Conservation (phyloP, 2,329 filamentous ascomycete genomes). For the Acephala macrosclerotiorum region DNA sequence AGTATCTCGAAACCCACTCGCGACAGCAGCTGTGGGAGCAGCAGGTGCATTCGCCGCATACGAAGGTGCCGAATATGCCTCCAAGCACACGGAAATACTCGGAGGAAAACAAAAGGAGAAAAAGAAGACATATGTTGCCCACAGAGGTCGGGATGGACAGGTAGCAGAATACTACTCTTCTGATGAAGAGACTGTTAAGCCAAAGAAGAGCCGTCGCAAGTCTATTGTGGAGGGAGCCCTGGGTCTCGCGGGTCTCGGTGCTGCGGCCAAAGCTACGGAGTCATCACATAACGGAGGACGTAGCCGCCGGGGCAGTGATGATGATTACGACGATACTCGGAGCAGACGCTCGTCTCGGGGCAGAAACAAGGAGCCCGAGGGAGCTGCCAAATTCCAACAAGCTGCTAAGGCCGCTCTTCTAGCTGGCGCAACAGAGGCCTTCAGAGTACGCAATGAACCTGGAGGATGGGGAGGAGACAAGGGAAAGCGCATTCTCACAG, state of each 20-base stretch:
- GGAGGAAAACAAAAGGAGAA: conserved; percentile 45
- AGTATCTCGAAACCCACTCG: conserved; percentile 63
- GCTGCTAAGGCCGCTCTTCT: conserved; percentile 90
- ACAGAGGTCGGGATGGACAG: conserved; percentile 61
- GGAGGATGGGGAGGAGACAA: conserved; percentile 92
- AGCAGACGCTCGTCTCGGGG: conserved; percentile 60
- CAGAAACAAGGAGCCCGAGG: conserved; percentile 56
- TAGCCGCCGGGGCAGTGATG: conserved; percentile 48
- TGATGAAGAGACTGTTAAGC: conserved; percentile 59
- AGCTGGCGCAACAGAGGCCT: conserved; percentile 90
- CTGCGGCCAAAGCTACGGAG: conserved; percentile 63
- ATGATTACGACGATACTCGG: conserved; percentile 47
- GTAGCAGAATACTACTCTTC: conserved; percentile 61
- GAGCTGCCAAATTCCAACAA: conserved; percentile 74
- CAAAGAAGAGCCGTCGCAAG: conserved; percentile 63
- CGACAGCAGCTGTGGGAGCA: conserved; percentile 67
- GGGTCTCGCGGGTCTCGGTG: conserved; percentile 67
- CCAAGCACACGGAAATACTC: conserved; percentile 65
- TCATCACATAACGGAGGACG: conserved; percentile 51
- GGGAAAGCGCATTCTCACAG: conserved; percentile 89
- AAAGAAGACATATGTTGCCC: conserved; percentile 59
- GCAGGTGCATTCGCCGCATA: conserved; percentile 71
- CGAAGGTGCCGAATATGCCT: conserved; percentile 67
- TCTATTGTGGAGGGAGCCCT: conserved; percentile 70
- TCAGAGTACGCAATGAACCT: conserved; percentile 86